A percentile compares a stretch with the other conserved stretches of the same genome.
phyloP scores from a whole-genome alignment of 1,284 basidiomycete species.

The Retiboletus flavoniger region DNA sequence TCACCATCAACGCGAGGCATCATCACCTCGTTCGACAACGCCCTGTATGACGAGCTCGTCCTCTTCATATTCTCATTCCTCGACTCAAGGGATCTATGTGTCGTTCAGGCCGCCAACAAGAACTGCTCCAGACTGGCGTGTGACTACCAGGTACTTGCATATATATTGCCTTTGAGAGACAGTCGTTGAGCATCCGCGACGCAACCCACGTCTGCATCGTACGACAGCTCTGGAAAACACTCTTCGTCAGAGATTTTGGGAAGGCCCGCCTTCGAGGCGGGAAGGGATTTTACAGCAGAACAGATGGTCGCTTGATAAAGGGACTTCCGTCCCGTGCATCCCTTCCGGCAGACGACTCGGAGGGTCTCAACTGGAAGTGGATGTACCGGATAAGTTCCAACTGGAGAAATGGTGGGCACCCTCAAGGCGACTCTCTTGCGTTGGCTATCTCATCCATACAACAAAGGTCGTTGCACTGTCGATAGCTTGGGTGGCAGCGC shows the following conservation, averaged over 20 bases:
- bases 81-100: constrained; percentile 63
- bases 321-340: constrained; percentile 55
- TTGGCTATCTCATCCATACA: constrained; percentile 22
- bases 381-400: constrained; percentile 82
- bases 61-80: constrained; percentile 72
- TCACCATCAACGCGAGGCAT: constrained; percentile 11
- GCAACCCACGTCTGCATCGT: constrained; percentile 11
- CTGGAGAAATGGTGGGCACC: constrained; percentile 67
- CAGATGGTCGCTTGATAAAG: constrained; percentile 57
- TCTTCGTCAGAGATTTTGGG: constrained; percentile 64
- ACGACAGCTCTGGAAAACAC: constrained; percentile 52
- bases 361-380: constrained; percentile 68
- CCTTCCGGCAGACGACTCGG: constrained; percentile 24
- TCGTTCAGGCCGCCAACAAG: constrained; percentile 57
- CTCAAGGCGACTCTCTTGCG: constrained; percentile 13
- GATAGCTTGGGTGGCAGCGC: constrained; percentile 14
- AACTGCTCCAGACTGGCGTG: constrained; percentile 65
- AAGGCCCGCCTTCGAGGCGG: constrained; percentile 63
- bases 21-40: constrained; percentile 47
- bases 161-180: constrained; percentile 1
- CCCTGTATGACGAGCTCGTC: constrained; percentile 72
- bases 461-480: constrained; percentile 33
- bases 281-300: constrained; percentile 55
- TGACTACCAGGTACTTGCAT: constrained; percentile 50
- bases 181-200: constrained; percentile 18